These are phyloP conservation scores for Penicillium brevicompactum DNA, from an alignment of 2,329 filamentous ascomycete genomes.

Conservation along the genomic window DNA sequence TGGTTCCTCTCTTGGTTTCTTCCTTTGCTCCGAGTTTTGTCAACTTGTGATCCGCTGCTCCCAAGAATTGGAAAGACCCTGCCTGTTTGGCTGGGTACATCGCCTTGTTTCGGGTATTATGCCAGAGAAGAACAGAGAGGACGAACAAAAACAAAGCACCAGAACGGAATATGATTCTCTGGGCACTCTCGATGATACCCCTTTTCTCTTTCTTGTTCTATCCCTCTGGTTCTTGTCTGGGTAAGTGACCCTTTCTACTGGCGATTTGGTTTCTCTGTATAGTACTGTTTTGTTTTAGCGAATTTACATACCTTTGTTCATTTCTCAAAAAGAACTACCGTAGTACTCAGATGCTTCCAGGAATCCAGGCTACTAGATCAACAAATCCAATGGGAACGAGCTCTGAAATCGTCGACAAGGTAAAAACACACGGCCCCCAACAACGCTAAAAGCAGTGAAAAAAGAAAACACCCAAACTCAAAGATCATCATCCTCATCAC, in stretches of 20 bases:
- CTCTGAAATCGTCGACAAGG: not conserved
- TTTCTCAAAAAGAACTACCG: not conserved
- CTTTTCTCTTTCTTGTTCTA: conserved; percentile 1
- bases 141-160: conserved; percentile 4
- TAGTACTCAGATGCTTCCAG: no score
- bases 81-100: not conserved
- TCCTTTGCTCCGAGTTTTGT: conserved; percentile 1
- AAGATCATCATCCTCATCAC: conserved; percentile 2
- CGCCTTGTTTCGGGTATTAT: conserved; percentile 4
- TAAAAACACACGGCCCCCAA: not conserved
- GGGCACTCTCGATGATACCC: conserved; percentile 21
- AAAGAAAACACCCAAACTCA: not conserved
- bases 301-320: conserved; percentile 9
- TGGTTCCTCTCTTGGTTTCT: not conserved
- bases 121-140: conserved; percentile 1
- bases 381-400: no score
- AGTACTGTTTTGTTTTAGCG: conserved; percentile 21
- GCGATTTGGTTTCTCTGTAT: conserved; percentile 13
- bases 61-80: conserved; percentile 1
- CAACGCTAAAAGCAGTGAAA: not conserved
- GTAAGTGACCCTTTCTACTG: not conserved
- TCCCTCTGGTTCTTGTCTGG: conserved; percentile 10
- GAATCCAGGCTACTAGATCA: no score
- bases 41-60: not conserved
- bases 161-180: conserved; percentile 6